Evolutionary conservation across 306 rosid species (phyloP).

Genomic region (Rubus idaeus): DNA sequence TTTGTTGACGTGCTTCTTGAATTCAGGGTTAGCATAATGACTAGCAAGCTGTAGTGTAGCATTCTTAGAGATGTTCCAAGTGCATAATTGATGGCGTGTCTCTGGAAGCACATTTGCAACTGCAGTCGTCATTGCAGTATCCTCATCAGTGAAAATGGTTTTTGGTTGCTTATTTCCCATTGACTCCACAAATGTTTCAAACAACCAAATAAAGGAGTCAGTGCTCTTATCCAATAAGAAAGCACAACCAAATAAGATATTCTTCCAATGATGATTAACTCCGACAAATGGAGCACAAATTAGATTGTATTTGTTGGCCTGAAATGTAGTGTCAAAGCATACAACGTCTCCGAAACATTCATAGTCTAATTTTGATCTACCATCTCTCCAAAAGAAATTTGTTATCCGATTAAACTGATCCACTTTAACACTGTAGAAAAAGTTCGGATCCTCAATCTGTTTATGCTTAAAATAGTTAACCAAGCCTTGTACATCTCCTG

Average conservation of each 20-base stretch:
- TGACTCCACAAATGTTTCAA: conserved; percentile 16
- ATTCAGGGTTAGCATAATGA: conserved; percentile 16
- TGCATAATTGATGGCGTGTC: conserved; percentile 10
- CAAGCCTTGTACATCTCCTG: conserved; percentile 16
- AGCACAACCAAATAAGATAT: conserved; percentile 27
- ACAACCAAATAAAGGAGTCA: conserved; percentile 25
- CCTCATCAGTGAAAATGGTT: conserved; percentile 21
- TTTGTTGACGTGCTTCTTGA: conserved; percentile 12
- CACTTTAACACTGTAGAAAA: conserved; percentile 26
- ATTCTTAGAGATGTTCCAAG: conserved; percentile 10
- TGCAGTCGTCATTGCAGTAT: conserved; percentile 13
- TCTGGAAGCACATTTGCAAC: conserved; percentile 13
- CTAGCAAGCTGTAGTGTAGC: conserved; percentile 17
- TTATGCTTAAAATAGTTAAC: conserved; percentile 13
- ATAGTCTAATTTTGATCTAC: conserved; percentile 18
- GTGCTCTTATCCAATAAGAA: conserved; percentile 25
- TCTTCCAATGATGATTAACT: conserved; percentile 27
- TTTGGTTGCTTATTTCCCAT: conserved; percentile 25
- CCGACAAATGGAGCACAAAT: conserved; percentile 22
- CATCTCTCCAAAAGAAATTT: conserved; percentile 35
- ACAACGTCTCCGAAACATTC: conserved; percentile 22
- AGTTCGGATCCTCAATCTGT: conserved; percentile 21
- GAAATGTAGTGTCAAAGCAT: conserved; percentile 22
- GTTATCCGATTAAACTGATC: conserved; percentile 2
- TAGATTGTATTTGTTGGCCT: conserved; percentile 3